A percentile compares a stretch with the other conserved stretches of the same genome.
Evolutionary conservation across 768 basidiomycete genomes (phyloP).

Genomic region (Amanita subjunquillea): DNA sequence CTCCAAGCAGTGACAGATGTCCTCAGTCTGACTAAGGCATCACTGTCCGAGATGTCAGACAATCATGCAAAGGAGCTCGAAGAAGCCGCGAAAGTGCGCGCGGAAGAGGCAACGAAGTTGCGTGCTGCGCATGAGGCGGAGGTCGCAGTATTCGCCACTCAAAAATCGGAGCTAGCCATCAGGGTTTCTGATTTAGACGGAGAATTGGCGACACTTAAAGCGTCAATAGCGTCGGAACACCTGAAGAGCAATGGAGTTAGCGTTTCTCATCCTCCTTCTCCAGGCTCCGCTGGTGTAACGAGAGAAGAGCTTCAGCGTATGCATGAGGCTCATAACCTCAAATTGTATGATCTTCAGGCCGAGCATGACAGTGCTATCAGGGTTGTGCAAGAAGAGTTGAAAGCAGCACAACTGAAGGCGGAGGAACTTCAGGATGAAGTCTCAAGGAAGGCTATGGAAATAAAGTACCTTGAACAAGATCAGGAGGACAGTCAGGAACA

Average conservation of each 20-base stretch:
- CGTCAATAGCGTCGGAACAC: constrained; percentile 39
- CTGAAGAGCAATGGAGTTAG: constrained; percentile 49
- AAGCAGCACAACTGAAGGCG: constrained; percentile 35
- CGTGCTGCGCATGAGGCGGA: constrained; percentile 53
- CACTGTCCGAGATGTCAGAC: constrained; percentile 57
- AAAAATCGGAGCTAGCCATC: constrained; percentile 54
- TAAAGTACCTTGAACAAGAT: constrained; percentile 68
- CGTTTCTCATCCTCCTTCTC: constrained; percentile 24
- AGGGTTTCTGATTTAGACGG: constrained; percentile 70
- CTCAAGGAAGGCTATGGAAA: constrained; percentile 69
- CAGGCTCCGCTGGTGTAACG: constrained; percentile 33
- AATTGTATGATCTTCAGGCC: constrained; percentile 63
- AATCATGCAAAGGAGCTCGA: constrained; percentile 69
- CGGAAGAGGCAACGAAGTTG: constrained; percentile 59
- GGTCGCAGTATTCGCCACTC: constrained; percentile 38
- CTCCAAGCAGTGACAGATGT: constrained; percentile 54
- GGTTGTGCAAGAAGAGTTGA: constrained; percentile 45
- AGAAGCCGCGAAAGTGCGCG: constrained; percentile 58
- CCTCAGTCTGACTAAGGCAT: constrained; percentile 58
- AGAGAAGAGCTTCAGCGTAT: constrained; percentile 69
- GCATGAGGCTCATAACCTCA: constrained; percentile 80
- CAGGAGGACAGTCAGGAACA: constrained; percentile 69
- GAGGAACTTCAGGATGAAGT: constrained; percentile 52
- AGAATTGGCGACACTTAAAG: constrained; percentile 58
- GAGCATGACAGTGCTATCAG: constrained; percentile 52